Evolutionary conservation across 2,329 filamentous ascomycete species (phyloP), one percentile per base, ranked within the genome.

Genomic region (Pseudogymnoascus sp.): DNA sequence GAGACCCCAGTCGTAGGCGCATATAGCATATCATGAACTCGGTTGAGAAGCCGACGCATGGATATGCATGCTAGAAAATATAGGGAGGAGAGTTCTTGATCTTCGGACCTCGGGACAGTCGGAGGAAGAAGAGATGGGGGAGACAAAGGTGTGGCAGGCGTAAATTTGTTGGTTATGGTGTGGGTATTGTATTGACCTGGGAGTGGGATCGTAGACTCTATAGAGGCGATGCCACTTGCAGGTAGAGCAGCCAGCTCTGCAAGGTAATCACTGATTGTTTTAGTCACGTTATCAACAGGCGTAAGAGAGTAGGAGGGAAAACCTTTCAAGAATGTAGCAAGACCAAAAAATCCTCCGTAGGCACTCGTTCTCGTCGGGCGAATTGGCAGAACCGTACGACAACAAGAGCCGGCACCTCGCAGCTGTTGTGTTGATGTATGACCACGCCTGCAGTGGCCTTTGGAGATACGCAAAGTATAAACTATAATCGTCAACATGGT

Each of bases 11-110:
- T 77, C 17, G 74, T 75, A 4, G 74, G 71, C 0, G 79, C 78
- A 61, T 82, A 82, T 0, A 82, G 73, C 0, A 82, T 72, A 61
- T 81, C 77, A 55, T 81, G 48, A 0, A 80, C 78, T 13, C 79
- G 72, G 63, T 81, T 80, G 1, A 81, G 71, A 0, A 81, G 71
- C 1, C 78, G 73, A 0, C 79, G 72, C 74, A 81, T 80, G 1
- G 77, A 81, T 31, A 83, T 81, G 36, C 80, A 83, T 1, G 80
- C 80, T 1, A 83, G 72, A 59, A 82, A 81, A 66, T 82, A 82
- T 0, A 82, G 73, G 0, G 80, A 79, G 0, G 80, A 80, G 35
- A 79, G 74, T 64, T 82, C 78, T 60, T 78, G 76, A 7, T 67
- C 66, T 41, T 67, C 65, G 1, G 64, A 42, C 29, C 64, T 61